Evolutionary conservation across 2,329 filamentous ascomycete genomes (phyloP).

Genomic region (Metarhizium humberi): DNA sequence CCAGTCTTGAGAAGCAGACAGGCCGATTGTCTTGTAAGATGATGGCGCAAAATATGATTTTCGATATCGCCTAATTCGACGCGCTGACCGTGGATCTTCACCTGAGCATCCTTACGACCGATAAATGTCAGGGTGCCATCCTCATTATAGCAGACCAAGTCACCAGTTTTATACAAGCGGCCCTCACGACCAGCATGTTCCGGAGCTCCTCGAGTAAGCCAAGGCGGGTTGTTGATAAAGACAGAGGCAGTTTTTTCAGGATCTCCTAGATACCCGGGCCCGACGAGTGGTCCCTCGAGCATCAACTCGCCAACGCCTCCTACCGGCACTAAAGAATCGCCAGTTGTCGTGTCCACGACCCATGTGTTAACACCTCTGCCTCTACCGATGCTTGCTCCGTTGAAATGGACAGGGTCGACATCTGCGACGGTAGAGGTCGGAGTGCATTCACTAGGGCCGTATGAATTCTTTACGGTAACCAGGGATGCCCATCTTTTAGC

Average conservation of each 20-base stretch:
- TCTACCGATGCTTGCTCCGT: slow-evolving; percentile 11
- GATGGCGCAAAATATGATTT: slow-evolving; percentile 6
- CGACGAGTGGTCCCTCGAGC: slow-evolving; percentile 9
- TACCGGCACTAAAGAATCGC: slow-evolving; percentile 3
- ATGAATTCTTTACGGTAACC: slow-evolving; percentile 4
- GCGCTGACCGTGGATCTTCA: slow-evolving; percentile 44
- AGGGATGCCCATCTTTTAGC: neutral
- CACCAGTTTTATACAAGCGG: slow-evolving; percentile 24
- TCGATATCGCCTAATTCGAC: slow-evolving; percentile 17
- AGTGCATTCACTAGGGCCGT: slow-evolving; percentile 4
- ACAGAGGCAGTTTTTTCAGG: slow-evolving; percentile 6
- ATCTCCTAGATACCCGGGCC: slow-evolving; percentile 10
- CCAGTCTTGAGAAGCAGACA: neutral
- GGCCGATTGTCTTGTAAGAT: neutral
- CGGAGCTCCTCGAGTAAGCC: slow-evolving; percentile 17
- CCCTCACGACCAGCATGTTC: slow-evolving; percentile 3
- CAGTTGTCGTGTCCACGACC: slow-evolving; percentile 5
- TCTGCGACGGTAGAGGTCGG: slow-evolving; percentile 6
- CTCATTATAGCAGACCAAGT: slow-evolving; percentile 20
- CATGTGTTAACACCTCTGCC: slow-evolving; percentile 6
- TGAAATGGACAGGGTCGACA: slow-evolving; percentile 12
- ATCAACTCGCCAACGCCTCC: slow-evolving; percentile 7
- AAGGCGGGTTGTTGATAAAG: slow-evolving; percentile 19
- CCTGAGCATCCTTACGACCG: slow-evolving; percentile 42
- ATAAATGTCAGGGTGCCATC: slow-evolving; percentile 28